A percentile compares a stretch with the other conserved stretches of the same genome.
These are phyloP conservation scores for Carex scoparia DNA, from an alignment of 176 grass and related monocot species.

Conservation along the genomic window DNA sequence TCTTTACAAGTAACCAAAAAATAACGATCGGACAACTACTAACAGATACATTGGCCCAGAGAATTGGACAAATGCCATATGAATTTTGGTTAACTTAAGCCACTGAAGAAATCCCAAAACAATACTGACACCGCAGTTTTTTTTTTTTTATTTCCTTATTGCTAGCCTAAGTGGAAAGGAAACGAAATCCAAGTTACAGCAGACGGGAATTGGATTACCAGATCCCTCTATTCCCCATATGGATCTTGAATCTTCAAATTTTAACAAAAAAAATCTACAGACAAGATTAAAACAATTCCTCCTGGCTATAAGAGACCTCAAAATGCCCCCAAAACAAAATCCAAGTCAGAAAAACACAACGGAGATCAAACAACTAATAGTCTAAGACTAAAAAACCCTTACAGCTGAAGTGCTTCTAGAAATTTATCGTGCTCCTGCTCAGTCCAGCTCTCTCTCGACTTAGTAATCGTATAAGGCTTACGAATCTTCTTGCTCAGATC, in stretches of 20 bases:
- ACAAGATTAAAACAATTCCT: not conserved
- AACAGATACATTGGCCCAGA: not conserved
- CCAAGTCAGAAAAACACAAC: not conserved
- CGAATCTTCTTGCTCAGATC: conserved; percentile 79
- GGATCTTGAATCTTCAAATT: not conserved
- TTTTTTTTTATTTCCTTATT: not conserved
- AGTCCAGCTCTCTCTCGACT: conserved; percentile 90
- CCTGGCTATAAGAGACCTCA: not conserved
- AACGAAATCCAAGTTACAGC: not conserved
- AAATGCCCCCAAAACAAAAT: not conserved
- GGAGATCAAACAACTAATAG: not conserved
- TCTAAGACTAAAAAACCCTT: conserved; percentile 22
- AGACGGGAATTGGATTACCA: not conserved
- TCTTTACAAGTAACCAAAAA: not conserved
- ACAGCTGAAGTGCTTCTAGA: conserved; percentile 88
- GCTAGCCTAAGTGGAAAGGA: not conserved
- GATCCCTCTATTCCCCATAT: not conserved
- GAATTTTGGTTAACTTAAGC: not conserved
- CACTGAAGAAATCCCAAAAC: not conserved
- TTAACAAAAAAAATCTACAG: not conserved
- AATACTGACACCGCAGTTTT: not conserved
- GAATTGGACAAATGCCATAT: not conserved
- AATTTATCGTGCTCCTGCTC: conserved; percentile 94
- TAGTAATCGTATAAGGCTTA: conserved; percentile 88
- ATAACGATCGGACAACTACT: not conserved